A percentile compares a stretch with the other conserved stretches of the same genome.
These are phyloP conservation scores for Haberlea rhodopensis DNA, from an alignment of 257 asterid species.

Conservation along the genomic window DNA sequence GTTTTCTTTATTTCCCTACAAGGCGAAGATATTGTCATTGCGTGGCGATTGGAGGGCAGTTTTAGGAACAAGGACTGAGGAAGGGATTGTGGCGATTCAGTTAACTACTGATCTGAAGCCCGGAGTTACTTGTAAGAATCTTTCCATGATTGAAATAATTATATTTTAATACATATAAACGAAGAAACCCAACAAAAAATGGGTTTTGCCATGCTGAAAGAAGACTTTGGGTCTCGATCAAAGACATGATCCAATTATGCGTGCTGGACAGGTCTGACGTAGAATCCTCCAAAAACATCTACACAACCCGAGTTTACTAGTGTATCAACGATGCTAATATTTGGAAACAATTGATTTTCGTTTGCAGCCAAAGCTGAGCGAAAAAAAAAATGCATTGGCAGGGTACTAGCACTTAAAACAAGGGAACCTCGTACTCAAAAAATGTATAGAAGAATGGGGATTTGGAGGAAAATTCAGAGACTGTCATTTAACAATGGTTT, in stretches of 20 bases:
- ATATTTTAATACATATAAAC: too few species aligned
- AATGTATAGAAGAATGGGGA: too few species aligned
- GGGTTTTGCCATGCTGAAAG: too few species aligned
- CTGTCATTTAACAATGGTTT: background rate
- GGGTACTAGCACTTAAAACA: conserved; percentile 50
- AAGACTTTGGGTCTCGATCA: too few species aligned
- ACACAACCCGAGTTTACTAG: background rate
- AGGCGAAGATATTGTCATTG: conserved; percentile 69
- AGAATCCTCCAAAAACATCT: background rate
- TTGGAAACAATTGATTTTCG: background rate
- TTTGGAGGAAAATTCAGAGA: background rate
- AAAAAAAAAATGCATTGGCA: conserved; percentile 63
- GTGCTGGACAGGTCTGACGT: background rate
- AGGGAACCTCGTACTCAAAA: too few species aligned
- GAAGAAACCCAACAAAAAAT: background rate
- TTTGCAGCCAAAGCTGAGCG: conserved; percentile 76
- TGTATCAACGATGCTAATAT: background rate
- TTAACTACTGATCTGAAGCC: conserved; percentile 85
- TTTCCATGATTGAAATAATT: background rate
- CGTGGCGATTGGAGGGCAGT: conserved; percentile 81
- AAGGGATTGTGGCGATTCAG: conserved; percentile 54
- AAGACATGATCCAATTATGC: too few species aligned
- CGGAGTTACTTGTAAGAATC: conserved; percentile 54
- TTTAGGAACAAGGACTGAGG: conserved; percentile 53
- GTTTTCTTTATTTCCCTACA: conserved; percentile 15